Evolutionary conservation across 2,329 filamentous ascomycete genomes (phyloP), one percentile per base, ranked within the genome.

Genomic region (Phaeosphaeriaceae sp.): DNA sequence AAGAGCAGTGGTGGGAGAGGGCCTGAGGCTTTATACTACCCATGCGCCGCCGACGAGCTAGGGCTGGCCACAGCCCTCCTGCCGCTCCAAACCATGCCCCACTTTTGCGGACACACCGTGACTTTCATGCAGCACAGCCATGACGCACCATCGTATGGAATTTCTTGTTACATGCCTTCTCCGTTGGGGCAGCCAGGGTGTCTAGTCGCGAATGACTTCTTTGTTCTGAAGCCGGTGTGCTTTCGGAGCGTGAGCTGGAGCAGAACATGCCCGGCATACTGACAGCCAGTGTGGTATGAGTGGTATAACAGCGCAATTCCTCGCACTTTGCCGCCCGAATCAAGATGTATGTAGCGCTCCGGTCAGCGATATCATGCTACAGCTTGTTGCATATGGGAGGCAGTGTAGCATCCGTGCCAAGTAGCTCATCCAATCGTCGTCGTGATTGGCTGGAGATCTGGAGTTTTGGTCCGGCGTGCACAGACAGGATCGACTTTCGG

Each of bases 11-110:
- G 60, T 60, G 47, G 61, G 62, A 60, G 57, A 56, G 44, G 19
- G 60, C 66, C 65, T 66, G 55, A 61, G 61, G 57, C 63, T 66
- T 65, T 68, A 67, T 66, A 67, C 41, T 11, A 15, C 25, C 25
- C 7, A 21, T 11, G n/a, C 41, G 31, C 31, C 9, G 31, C 7
- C n/a, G n/a, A 3, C 3, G 31, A 36, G 31, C 31, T 36, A 36
- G 31, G 31, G 31, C 31, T 36, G 31, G 13, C 31, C 31, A 36
- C 31, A 36, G 31, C 31, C 31, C 31, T 15, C 11, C 3, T 36
- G 31, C 31, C 31, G 31, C 31, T 36, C 31, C 13, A 5, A 36
- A 36, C 31, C 31, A 36, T 7, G 31, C 31, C 31, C 31, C 31
- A 13, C 31, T 36, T 36, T 36, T 36, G 31, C 31, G 31, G 31